A percentile compares a stretch with the other conserved stretches of the same genome.
Evolutionary conservation across 495 filamentous ascomycete species (phyloP).

Genomic region (Neurospora sp.): DNA sequence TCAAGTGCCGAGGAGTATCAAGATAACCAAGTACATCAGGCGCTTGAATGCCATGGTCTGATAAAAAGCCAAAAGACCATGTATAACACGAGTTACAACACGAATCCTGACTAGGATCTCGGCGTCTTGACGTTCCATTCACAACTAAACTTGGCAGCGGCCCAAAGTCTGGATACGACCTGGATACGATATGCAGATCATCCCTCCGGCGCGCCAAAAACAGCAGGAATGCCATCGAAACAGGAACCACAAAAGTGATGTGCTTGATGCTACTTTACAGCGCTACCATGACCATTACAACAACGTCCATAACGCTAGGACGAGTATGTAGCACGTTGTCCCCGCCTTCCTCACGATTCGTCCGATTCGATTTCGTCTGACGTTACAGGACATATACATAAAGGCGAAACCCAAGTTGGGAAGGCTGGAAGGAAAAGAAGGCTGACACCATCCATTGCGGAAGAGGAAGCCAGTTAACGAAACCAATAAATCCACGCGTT

Average conservation of each 20-base stretch:
- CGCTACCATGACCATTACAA: background rate
- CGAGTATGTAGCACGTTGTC: background rate
- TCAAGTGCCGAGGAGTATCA: background rate
- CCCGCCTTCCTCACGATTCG: background rate
- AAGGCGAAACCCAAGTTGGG: background rate
- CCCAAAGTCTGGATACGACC: background rate
- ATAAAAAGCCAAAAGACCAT: background rate
- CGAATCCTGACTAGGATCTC: background rate
- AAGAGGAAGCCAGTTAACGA: background rate
- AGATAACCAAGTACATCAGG: background rate
- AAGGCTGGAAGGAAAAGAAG: background rate
- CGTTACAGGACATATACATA: background rate
- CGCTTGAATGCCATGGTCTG: background rate
- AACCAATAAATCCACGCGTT: background rate
- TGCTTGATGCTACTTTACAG: background rate
- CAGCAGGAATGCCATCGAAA: background rate
- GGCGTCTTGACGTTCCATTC: background rate
- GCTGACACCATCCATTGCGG: background rate
- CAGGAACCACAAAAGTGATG: background rate
- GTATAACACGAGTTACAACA: background rate
- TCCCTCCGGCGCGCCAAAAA: background rate
- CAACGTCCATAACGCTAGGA: background rate
- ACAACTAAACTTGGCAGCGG: background rate
- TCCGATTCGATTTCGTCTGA: background rate
- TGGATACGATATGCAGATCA: background rate